Conservation (phyloP, 768 basidiomycete species). For the Rhizopogon vinicolor region DNA sequence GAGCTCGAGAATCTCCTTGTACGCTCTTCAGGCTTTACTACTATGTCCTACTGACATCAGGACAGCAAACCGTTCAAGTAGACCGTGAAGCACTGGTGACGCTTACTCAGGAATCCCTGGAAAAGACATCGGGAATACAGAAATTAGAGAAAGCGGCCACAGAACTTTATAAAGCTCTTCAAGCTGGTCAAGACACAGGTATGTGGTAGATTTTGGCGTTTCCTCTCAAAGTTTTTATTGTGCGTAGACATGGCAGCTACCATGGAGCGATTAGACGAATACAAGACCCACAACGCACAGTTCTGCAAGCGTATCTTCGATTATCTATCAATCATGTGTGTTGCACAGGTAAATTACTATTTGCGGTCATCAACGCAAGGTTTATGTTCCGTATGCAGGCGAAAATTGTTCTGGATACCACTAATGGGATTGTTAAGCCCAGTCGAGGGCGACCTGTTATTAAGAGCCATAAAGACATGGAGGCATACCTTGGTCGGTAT, state of each 20-base stretch:
- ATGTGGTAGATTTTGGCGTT: not conserved
- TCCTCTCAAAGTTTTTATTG: not conserved
- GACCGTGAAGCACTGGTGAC: slow-evolving; percentile 66
- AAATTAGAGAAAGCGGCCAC: slow-evolving; percentile 78
- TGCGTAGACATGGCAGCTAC: slow-evolving; percentile 90
- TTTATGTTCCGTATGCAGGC: slow-evolving; percentile 36
- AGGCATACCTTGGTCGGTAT: slow-evolving; percentile 83
- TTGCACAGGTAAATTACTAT: slow-evolving; percentile 64
- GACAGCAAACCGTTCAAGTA: slow-evolving; percentile 93
- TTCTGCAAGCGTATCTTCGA: slow-evolving; percentile 92
- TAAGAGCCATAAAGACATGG: slow-evolving; percentile 65
- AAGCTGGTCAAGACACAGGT: slow-evolving; percentile 89
- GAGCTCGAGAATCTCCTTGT: slow-evolving; percentile 90
- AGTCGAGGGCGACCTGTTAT: slow-evolving; percentile 44
- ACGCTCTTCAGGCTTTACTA: slow-evolving; percentile 13
- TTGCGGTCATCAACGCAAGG: not conserved
- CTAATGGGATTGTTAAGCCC: slow-evolving; percentile 47
- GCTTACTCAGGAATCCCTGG: slow-evolving; percentile 86
- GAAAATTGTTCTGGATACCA: slow-evolving; percentile 62
- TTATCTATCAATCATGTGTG: slow-evolving; percentile 88
- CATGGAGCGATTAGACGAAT: slow-evolving; percentile 89
- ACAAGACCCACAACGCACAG: slow-evolving; percentile 82
- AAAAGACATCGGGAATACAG: slow-evolving; percentile 70
- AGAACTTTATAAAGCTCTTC: slow-evolving; percentile 91
- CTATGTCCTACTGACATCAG: not conserved